Percentiles rank a stretch among this genome's conserved stretches.
phyloP scores from a whole-genome alignment of 352 stramenopile species.

The Phytophthora kernoviae region DNA sequence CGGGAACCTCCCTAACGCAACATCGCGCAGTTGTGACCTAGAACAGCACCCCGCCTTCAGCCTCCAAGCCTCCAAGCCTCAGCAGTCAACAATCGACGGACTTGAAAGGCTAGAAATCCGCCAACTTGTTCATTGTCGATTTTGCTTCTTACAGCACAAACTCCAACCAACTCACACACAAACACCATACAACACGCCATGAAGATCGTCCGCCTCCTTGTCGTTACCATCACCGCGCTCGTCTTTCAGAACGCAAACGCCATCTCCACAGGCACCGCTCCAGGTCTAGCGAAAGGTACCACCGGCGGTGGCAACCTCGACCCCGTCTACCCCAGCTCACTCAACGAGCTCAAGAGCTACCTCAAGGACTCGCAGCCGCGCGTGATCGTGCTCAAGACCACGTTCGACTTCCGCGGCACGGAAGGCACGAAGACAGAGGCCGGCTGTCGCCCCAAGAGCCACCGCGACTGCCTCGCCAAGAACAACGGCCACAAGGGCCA shows the following conservation, averaged over 20 bases:
- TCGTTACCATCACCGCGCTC: slow-evolving; percentile 24
- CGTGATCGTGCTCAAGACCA: slow-evolving; percentile 56
- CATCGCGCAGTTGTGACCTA: neutral
- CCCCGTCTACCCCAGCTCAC: slow-evolving; percentile 45
- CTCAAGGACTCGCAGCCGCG: slow-evolving; percentile 41
- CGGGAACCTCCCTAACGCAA: neutral
- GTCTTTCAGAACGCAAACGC: slow-evolving; percentile 17
- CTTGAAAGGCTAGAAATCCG: neutral
- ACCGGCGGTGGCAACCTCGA: slow-evolving; percentile 48
- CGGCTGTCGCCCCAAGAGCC: slow-evolving; percentile 46
- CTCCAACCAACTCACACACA: slow-evolving; percentile 3
- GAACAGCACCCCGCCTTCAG: neutral
- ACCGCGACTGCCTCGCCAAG: slow-evolving; percentile 48
- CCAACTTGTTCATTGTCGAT: slow-evolving; percentile 18
- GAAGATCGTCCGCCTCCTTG: slow-evolving; percentile 22
- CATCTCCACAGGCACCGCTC: slow-evolving; percentile 27
- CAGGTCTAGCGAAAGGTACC: slow-evolving; percentile 25
- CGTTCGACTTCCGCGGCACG: slow-evolving; percentile 53
- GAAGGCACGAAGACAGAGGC: slow-evolving; percentile 56
- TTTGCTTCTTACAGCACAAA: slow-evolving; percentile 18
- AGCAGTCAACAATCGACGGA: neutral
- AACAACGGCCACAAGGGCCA: slow-evolving; percentile 61
- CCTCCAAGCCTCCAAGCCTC: neutral
- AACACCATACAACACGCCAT: slow-evolving; percentile 12
- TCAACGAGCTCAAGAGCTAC: slow-evolving; percentile 49